Percentiles rank a stretch among this genome's conserved stretches.
These are phyloP conservation scores for Talaromyces sp. DNA, from an alignment of 2,329 filamentous ascomycete species.

Conservation along the genomic window DNA sequence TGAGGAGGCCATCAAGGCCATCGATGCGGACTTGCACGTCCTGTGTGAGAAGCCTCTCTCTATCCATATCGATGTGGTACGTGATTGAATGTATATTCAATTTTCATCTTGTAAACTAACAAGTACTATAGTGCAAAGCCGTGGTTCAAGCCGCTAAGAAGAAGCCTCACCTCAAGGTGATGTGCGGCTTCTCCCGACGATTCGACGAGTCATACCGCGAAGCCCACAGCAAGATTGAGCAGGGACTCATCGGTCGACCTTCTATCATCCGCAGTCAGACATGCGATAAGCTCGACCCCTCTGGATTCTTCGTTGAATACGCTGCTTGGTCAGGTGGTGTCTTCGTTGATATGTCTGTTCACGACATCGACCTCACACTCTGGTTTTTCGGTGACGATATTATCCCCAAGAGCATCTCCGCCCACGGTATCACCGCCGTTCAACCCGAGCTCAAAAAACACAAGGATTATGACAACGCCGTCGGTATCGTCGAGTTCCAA, in stretches of 20 bases:
- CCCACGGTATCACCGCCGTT: constrained; percentile 62
- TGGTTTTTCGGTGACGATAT: constrained; percentile 64
- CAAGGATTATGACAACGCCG: constrained; percentile 64
- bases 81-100: constrained; percentile 50
- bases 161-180: constrained; percentile 64
- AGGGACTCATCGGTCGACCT: constrained; percentile 61
- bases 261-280: constrained; percentile 67
- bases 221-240: constrained; percentile 56
- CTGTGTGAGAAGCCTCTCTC: constrained; percentile 59
- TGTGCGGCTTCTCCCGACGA: constrained; percentile 67
- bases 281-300: constrained; percentile 67
- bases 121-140: constrained; percentile 54
- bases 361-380: constrained; percentile 68
- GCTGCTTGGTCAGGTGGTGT: constrained; percentile 68
- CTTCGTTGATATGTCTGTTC: constrained; percentile 71
- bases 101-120: not conserved
- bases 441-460: constrained; percentile 60
- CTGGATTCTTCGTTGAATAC: constrained; percentile 70
- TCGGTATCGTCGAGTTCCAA: constrained; percentile 68
- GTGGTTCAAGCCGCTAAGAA: constrained; percentile 61
- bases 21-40: constrained; percentile 58
- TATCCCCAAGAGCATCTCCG: constrained; percentile 59
- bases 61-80: constrained; percentile 62
- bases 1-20: constrained; percentile 61
- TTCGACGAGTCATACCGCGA: constrained; percentile 69